These are phyloP conservation scores for Calonectria hongkongensis DNA, from an alignment of 2,329 filamentous ascomycete species.

Conservation along the genomic window DNA sequence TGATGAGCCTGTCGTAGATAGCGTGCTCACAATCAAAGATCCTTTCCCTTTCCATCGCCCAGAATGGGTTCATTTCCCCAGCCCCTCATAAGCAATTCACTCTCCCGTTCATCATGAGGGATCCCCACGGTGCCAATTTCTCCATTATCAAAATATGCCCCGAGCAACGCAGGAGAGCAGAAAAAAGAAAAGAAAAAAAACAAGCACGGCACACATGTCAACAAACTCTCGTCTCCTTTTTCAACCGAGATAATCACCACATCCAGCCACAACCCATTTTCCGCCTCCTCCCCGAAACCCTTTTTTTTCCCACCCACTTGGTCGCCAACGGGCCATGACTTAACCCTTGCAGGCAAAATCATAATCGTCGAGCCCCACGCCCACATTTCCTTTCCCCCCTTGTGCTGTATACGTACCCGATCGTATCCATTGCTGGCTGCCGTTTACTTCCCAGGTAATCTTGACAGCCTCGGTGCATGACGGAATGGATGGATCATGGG, in stretches of 20 bases:
- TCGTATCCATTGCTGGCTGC: conserved; percentile 38
- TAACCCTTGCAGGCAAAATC: conserved; percentile 36
- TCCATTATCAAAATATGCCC: conserved; percentile 2
- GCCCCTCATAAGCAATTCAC: conserved; percentile 3
- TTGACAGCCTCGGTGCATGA: conserved; percentile 27
- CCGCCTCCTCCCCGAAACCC: conserved; percentile 35
- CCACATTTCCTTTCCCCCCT: conserved; percentile 33
- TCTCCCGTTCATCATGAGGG: conserved; percentile 3
- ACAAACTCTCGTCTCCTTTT: conserved; percentile 29
- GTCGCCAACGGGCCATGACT: conserved; percentile 33
- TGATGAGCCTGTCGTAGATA: conserved; percentile 16
- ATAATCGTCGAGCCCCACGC: conserved; percentile 21
- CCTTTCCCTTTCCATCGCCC: conserved; percentile 33
- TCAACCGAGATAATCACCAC: conserved; percentile 33
- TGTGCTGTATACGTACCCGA: conserved; percentile 46
- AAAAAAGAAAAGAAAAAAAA: not conserved
- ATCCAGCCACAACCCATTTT: conserved; percentile 21
- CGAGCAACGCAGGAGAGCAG: not conserved
- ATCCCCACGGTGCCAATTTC: conserved; percentile 19
- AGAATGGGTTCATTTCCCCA: conserved; percentile 23
- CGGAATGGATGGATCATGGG: conserved; percentile 25
- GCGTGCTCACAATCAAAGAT: conserved; percentile 19
- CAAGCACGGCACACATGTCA: not conserved
- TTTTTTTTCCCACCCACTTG: conserved; percentile 33
- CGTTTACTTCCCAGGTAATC: conserved; percentile 24